These are phyloP conservation scores for Amauroascus verrucosus DNA, from an alignment of 2,329 filamentous ascomycete genomes.

Conservation along the genomic window DNA sequence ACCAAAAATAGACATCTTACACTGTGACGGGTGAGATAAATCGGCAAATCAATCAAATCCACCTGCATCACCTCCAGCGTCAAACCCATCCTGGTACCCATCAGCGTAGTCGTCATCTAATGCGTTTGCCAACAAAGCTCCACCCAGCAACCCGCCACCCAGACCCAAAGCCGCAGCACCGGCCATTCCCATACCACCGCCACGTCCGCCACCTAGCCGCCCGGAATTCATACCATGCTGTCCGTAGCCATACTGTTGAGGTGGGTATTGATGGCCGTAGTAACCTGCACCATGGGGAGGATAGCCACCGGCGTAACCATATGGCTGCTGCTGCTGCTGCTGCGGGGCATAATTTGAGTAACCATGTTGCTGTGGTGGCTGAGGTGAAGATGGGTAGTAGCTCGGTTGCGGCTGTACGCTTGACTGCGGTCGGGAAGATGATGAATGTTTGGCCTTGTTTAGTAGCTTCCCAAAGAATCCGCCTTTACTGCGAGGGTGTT, in stretches of 20 bases:
- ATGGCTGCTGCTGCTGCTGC: neutral
- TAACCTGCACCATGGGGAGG: neutral
- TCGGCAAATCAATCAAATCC: neutral
- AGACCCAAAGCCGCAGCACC: conserved; percentile 68
- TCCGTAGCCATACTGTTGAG: neutral
- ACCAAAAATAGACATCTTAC: neutral
- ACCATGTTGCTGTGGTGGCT: neutral
- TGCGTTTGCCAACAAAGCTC: conserved; percentile 58
- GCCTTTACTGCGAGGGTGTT: neutral
- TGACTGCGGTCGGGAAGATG: neutral
- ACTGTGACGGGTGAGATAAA: neutral
- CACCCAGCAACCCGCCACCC: conserved; percentile 72
- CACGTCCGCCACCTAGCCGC: conserved; percentile 1
- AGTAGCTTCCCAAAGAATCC: conserved; percentile 7
- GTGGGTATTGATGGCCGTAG: neutral
- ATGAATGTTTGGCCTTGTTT: neutral
- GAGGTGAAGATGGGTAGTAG: conserved; percentile 1
- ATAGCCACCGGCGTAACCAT: neutral
- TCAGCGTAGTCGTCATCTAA: conserved; percentile 46
- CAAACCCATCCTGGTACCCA: conserved; percentile 23
- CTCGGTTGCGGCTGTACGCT: neutral
- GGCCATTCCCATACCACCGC: conserved; percentile 5
- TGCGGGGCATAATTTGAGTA: neutral
- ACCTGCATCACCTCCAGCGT: conserved; percentile 17
- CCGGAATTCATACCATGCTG: neutral